These are phyloP conservation scores for Candida nitratophila DNA, from an alignment of 805 yeast genomes.

Conservation along the genomic window DNA sequence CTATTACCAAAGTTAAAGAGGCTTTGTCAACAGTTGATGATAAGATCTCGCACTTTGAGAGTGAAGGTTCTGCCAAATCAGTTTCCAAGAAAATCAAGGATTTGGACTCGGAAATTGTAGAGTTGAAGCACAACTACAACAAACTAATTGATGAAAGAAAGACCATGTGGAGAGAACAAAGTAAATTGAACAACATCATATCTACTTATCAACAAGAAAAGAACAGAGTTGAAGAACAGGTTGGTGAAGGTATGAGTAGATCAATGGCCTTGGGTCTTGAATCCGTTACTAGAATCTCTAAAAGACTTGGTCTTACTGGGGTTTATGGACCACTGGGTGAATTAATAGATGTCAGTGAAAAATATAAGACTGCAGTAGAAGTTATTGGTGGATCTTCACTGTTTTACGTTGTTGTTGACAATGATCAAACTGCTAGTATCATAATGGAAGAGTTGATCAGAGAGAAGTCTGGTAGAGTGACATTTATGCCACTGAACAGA, in stretches of 20 bases:
- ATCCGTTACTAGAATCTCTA: conserved; percentile 58
- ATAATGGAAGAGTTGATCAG: conserved; percentile 71
- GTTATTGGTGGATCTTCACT: conserved; percentile 82
- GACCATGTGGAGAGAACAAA: conserved; percentile 71
- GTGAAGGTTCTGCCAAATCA: background rate
- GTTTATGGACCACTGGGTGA: conserved; percentile 87
- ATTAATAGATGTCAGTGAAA: conserved; percentile 70
- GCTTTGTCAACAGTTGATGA: conserved; percentile 25
- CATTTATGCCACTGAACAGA: conserved; percentile 85
- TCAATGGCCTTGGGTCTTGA: conserved; percentile 61
- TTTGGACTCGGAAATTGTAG: conserved; percentile 20
- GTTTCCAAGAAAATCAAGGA: conserved; percentile 23
- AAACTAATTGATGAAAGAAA: conserved; percentile 61
- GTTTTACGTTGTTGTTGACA: conserved; percentile 86
- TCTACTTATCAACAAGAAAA: conserved; percentile 52
- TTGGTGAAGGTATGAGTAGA: conserved; percentile 71
- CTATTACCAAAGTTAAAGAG: conserved; percentile 23
- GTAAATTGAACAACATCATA: conserved; percentile 48
- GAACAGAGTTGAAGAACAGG: conserved; percentile 47
- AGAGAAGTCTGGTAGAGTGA: conserved; percentile 73
- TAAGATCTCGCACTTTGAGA: conserved; percentile 22
- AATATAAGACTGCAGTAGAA: conserved; percentile 81
- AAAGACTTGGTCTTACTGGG: conserved; percentile 42
- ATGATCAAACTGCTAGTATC: conserved; percentile 72
- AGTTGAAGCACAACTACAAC: conserved; percentile 33